Evolutionary conservation across 2,329 filamentous ascomycete species (phyloP), one percentile per base, ranked within the genome.

Genomic region (Furcasterigmium sp.): DNA sequence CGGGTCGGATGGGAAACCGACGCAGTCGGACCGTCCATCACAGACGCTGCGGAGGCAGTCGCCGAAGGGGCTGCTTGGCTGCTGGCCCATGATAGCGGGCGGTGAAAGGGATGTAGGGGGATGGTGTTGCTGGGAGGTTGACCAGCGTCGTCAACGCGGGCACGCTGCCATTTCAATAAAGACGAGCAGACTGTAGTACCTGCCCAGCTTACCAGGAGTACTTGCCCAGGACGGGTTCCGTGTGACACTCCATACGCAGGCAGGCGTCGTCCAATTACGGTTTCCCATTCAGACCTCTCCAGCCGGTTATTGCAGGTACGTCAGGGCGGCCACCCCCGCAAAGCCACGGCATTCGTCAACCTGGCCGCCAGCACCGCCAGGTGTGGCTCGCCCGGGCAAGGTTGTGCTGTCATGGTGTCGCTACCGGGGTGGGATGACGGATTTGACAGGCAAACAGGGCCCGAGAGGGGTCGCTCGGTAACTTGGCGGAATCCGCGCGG

Each of bases 11-110:
- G 73, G 65, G 46, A 68, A 77, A 10, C 60, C 69, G 39, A 76
- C 71, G 49, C 75, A 79, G 48, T 57, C 56, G 14, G 48, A 46
- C 32, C 69, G 65, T 41, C 68, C 66, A 23, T 59, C 60, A 52
- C 73, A 78, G 46, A 78, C 63, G 18, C 57, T 47, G 42, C 65
- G 57, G 28, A 79, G 66, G 54, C 75, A 79, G 30, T 61, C 56
- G 44, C 67, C 58, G 35, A 76, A 50, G 4, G 65, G 55, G 14
- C 59, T 56, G 45, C 68, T 73, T 11, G 61, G 57, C 8, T 56
- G 51, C 51, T 68, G 65, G 35, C 71, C 72, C 72, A 75, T 75
- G 46, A 15, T 43, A 39, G 28, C 7, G 25, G 29, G 29, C 23
- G 28, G 32, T 17, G 17, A 10, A 7, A 35, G 32, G n/a, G n/a